Evolutionary conservation across 345 rosid genomes (phyloP), one percentile per base, ranked within the genome.

Genomic region (Erysimum cheiranthoides): DNA sequence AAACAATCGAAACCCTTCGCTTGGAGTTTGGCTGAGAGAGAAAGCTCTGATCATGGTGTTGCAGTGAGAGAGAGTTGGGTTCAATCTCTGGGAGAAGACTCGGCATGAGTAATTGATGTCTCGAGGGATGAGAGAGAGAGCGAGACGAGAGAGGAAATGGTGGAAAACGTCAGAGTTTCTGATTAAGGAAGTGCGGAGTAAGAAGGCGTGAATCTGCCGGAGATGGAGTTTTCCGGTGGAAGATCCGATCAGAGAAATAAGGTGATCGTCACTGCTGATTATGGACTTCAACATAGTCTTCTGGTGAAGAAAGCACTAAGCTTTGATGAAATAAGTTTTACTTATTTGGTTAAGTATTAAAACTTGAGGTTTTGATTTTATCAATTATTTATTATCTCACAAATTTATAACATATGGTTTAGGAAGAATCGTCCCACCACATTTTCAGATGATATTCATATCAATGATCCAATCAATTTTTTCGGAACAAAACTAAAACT

Each of bases 31-130:
- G 58, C 86, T 81, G 60, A 73, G 2, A 4, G 93, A 79, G 79
- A 83, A 89, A 28, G 90, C 96, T 82, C 86, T 86, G 49, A 93
- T 88, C 85, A 93, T 74, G 35, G 91, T 59, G 73, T 89, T 89
- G 82, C 78, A 88, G 25, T 81, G 91, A 25, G 84, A 85, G 50
- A 81, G 45, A n/a, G 77, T 80, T 28, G 91, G 89, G 82, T 80
- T 73, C 3, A 6, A 47, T 12, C 84, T 77, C 36, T 89, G 88
- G 60, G 82, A 78, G 82, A 90, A 82, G 49, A 90, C 74, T 3
- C 61, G 85, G 62, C 81, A 80, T 77, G 87, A 66, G 82, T 90
- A 86, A 35, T 12, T 9, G 46, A 77, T 67, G 38, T 86, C 83
- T 2, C 66, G 78, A 54, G 71, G 47, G 1, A 82, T 73, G 3